Evolutionary conservation across 83 land plant species (phyloP).

Genomic region (Thuja plicata): DNA sequence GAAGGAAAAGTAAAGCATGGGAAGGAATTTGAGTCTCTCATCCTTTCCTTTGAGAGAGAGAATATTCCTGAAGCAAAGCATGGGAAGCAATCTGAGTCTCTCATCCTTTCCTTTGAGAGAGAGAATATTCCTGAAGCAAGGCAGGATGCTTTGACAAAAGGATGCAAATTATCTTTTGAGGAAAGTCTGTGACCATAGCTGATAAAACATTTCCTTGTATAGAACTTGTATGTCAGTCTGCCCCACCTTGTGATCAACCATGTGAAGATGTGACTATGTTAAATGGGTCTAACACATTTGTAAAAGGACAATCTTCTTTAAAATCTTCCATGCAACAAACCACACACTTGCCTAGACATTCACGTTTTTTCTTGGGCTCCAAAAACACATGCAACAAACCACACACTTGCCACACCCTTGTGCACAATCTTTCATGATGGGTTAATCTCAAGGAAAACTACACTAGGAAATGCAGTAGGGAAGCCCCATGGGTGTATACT

Average conservation of each 20-base stretch:
- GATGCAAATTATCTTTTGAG: background rate
- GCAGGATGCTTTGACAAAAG: background rate
- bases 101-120: background rate
- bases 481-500: background rate
- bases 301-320: background rate
- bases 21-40: constrained; percentile 3
- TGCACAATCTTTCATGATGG: constrained; percentile 1
- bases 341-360: background rate
- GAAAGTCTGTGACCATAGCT: constrained; percentile 1
- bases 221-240: background rate
- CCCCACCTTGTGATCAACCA: background rate
- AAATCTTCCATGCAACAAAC: background rate
- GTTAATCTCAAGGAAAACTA: background rate
- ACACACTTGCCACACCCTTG: background rate
- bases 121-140: background rate
- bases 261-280: background rate
- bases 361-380: constrained; percentile 3
- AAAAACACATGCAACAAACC: too few relatives aligned
- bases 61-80: too few relatives aligned
- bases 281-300: background rate
- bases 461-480: background rate
- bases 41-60: background rate
- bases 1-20: background rate
- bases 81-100: constrained; percentile 5
- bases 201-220: background rate